Conservation (phyloP, 805 yeast genomes). For the Grigorovia yakushimaensis region DNA sequence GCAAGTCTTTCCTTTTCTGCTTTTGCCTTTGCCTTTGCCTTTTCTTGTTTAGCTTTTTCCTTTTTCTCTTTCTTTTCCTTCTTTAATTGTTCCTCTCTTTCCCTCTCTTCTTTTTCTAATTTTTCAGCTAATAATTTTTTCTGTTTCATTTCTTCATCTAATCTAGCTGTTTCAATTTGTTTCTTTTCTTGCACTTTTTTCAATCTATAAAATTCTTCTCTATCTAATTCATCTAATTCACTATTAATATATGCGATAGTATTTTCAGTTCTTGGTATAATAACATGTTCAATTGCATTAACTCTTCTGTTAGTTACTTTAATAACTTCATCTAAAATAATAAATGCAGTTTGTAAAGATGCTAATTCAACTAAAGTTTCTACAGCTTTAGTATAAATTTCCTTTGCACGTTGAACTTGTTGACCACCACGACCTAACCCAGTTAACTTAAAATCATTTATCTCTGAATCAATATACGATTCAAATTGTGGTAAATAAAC, state of each 20-base stretch:
- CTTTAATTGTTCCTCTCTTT: slow-evolving; percentile 8
- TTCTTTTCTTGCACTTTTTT: slow-evolving; percentile 95
- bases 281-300: slow-evolving; percentile 96
- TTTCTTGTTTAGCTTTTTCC: slow-evolving; percentile 13
- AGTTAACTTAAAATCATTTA: slow-evolving; percentile 90
- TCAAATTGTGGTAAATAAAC: slow-evolving; percentile 91
- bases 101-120: slow-evolving; percentile 12
- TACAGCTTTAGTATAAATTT: slow-evolving; percentile 90
- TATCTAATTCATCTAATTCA: slow-evolving; percentile 92
- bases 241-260: slow-evolving; percentile 87
- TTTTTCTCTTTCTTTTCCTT: slow-evolving; percentile 19
- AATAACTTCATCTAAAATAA: slow-evolving; percentile 92
- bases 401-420: slow-evolving; percentile 90
- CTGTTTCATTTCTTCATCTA: slow-evolving; percentile 42
- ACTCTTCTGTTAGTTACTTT: slow-evolving; percentile 97
- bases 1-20: slow-evolving; percentile 21
- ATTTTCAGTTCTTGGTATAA: slow-evolving; percentile 95
- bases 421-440: slow-evolving; percentile 99
- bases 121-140: slow-evolving; percentile 16
- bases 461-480: slow-evolving; percentile 67
- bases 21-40: slow-evolving; percentile 13
- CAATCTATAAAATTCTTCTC: slow-evolving; percentile 95
- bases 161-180: slow-evolving; percentile 63
- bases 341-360: slow-evolving; percentile 91
- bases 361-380: slow-evolving; percentile 94